These are phyloP conservation scores for Populus hybrid DNA, from an alignment of 441 rosid species.

Conservation along the genomic window DNA sequence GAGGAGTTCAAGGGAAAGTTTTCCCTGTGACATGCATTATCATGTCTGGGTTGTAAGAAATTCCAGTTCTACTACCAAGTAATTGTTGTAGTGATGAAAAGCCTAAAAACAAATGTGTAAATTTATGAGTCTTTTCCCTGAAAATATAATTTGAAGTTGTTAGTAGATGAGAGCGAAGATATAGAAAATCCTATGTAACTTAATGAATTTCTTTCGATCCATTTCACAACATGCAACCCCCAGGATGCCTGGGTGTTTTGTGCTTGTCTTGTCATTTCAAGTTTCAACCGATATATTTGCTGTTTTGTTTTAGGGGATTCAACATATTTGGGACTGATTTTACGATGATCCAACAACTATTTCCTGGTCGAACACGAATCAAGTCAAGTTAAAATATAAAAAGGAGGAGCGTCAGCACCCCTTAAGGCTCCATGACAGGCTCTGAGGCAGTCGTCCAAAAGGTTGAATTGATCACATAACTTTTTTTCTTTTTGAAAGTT, in stretches of 20 bases:
- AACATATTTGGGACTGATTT: constrained; percentile 87
- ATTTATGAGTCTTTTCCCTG: neutral
- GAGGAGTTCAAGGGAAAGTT: neutral
- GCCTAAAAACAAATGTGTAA: neutral
- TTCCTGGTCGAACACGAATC: constrained; percentile 69
- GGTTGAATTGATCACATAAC: constrained; percentile 30
- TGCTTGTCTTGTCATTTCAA: neutral
- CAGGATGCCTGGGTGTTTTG: neutral
- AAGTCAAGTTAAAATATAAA: constrained; percentile 69
- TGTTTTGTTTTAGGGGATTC: constrained; percentile 49
- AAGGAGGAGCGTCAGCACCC: constrained; percentile 74
- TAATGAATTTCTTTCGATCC: neutral
- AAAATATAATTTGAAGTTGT: neutral
- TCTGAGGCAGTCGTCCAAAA: constrained; percentile 48
- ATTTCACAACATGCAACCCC: too few species aligned
- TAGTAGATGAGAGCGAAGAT: neutral
- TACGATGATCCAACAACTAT: constrained; percentile 70
- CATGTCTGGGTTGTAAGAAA: neutral
- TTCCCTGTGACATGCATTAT: neutral
- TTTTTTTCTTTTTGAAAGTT: neutral
- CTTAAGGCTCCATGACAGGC: constrained; percentile 62
- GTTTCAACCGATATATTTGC: constrained; percentile 1
- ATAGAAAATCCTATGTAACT: neutral
- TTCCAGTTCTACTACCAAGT: neutral
- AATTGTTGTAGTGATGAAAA: neutral